Evolutionary conservation across 1,139 yeast genomes (phyloP), one percentile per base, ranked within the genome.

Genomic region (Hyphopichia burtonii): DNA sequence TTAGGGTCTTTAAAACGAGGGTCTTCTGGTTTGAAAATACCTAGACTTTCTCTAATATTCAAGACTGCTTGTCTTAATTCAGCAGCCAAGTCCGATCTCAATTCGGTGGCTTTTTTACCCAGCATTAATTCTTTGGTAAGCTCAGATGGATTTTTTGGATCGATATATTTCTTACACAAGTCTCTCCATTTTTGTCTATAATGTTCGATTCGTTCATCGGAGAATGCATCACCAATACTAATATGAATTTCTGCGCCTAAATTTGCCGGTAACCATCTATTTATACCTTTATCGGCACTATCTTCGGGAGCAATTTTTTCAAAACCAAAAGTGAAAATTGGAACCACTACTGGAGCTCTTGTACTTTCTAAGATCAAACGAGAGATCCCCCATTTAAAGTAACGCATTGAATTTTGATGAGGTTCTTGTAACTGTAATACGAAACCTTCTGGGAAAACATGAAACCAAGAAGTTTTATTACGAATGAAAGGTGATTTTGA

Each of bases 381-480:
- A 2, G 96, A 78, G 1, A 90, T 82, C 0, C 99, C 99, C 99
- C 99, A 93, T 58, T 89, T 86, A 72, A 93, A 93, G 61, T 88
- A 93, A 47, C 97, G 72, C 91, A 93, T 86, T 3, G 96, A 87
- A 52, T 87, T 84, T 41, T 76, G 71, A 59, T 79, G 82, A 1
- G 97, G 97, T 34, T 83, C 82, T 48, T 83, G 76, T 25, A 91
- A 69, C 61, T 93, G 99, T 41, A 93, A 76, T 1, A 93, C 98
- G 59, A 85, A 87, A 0, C 96, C 96, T 61, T 93, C 99, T 0
- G 99, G 99, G 62, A 89, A 93, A 4, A 91, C 83, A 61, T 93
- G 98, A 46, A 93, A 80, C 99, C 99, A 93, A 2, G 88, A 80
- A 2, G 93, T 86, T 50, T 75, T 78, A 12, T 71, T 66, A 45